Base-by-base conservation (phyloP, 345 rosid genomes). In the Salix purpurea region DNA sequence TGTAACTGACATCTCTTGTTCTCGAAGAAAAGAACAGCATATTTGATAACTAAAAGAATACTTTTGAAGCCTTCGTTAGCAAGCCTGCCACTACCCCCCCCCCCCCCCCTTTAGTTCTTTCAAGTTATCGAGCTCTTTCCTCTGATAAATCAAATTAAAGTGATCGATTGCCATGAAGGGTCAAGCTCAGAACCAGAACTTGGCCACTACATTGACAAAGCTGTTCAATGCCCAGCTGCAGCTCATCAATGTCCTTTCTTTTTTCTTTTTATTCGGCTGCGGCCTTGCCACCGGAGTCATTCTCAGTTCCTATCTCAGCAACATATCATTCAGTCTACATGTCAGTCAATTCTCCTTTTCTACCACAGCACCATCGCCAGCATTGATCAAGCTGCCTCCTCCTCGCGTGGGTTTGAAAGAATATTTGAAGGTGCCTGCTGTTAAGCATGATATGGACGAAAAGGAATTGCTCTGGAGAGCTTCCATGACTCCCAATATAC, bases 401-500 rank as follows among this genome's bases (percentile, higher is more conserved):
- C 18, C 64, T 4, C 52, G 15, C 12, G 75, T 69, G 2, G 88
- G 89, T 26, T 80, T 92, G 13, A 65, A 73, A 28, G 82, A 83
- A 24, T 89, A 75, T 71, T 28, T 78, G 79, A 76, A 84, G 36
- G 85, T 81, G 14, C 84, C 81, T 64, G 76, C 56, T 32, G 76
- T 74, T 37, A 79, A 28, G 81, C 93, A 89, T 76, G 86, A 89
- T 69, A 88, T 91, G 90, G 86, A 75, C 40, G 96, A 93, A 66
- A 83, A 86, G 23, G 93, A 90, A 76, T 83, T 93, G 85, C 74
- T 88, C 13, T 69, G 70, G 84, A 87, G 78, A 69, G 91, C 90
- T 65, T 76, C 83, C 14, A 77, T 86, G 88, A 76, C 79, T 1
- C 90, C 93, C 0, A 71, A 61, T 68, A 84, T 85, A 32, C 37